Percentiles rank a stretch among this genome's conserved stretches.
phyloP scores from a whole-genome alignment of 352 stramenopile genomes.

The Pythium scleroteichum region DNA sequence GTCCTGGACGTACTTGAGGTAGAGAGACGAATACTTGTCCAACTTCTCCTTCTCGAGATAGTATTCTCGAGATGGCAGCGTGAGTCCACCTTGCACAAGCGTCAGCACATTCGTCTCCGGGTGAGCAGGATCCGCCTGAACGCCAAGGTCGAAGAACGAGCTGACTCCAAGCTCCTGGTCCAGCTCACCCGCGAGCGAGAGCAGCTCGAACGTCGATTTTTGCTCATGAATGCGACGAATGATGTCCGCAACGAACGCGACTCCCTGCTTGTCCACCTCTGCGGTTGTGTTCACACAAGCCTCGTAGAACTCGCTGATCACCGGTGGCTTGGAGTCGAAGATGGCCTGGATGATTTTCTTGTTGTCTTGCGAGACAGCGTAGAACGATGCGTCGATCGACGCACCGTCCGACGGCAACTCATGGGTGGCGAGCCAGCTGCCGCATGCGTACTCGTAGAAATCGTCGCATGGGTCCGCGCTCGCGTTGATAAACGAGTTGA shows the following conservation, averaged over 20 bases:
- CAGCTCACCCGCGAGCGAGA: conserved; percentile 47
- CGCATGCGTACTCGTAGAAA: conserved; percentile 79
- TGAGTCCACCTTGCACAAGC: conserved; percentile 56
- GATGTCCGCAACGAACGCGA: conserved; percentile 40
- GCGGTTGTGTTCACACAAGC: conserved; percentile 46
- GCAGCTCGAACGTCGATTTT: conserved; percentile 41
- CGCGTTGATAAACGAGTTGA: conserved; percentile 56
- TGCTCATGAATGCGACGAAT: conserved; percentile 40
- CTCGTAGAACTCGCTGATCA: conserved; percentile 57
- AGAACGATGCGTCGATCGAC: conserved; percentile 59
- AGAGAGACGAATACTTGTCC: conserved; percentile 42
- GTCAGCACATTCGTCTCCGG: conserved; percentile 47
- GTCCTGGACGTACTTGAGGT: conserved; percentile 47
- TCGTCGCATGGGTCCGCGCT: conserved; percentile 64
- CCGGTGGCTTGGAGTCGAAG: conserved; percentile 46
- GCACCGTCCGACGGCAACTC: conserved; percentile 49
- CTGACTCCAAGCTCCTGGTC: conserved; percentile 45
- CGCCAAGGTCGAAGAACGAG: conserved; percentile 52
- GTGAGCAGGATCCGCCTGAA: conserved; percentile 48
- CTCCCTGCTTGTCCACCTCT: conserved; percentile 39
- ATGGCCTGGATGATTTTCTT: conserved; percentile 56
- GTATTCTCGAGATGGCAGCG: conserved; percentile 63
- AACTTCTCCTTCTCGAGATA: conserved; percentile 51
- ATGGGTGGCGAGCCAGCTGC: conserved; percentile 60
- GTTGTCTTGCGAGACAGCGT: conserved; percentile 47